Evolutionary conservation across 2,329 filamentous ascomycete genomes (phyloP), one percentile per base, ranked within the genome.

Genomic region (Cercospora zeina): DNA sequence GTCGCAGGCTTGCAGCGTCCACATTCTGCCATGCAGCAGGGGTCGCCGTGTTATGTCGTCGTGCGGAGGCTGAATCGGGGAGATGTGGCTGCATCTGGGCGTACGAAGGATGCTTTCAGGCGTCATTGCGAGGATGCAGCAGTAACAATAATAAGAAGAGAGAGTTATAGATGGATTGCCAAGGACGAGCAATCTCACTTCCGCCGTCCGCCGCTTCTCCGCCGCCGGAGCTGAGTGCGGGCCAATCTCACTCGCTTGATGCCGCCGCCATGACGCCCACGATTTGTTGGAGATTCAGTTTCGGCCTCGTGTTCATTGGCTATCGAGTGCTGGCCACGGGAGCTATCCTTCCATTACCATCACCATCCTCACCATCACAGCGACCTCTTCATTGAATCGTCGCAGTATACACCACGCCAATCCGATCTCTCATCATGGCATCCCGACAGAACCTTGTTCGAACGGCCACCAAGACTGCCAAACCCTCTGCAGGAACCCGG

Each of bases 391-490:
- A 59, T 24, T 63, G 61, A 63, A 33, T 36, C 30, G 37, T 59
- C 61, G 56, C 55, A 58, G 47, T 14, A 34, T 8, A 57, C 11
- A 6, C 9, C 39, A 45, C 37, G 11, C 14, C 30, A 13, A 1
- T 14, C 4, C 11, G 30, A 13, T 4, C 24, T 10, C 27, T 8
- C 27, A 54, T 9, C 37, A 69, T 69, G 67, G 62, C 65, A 34
- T 66, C 65, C 7, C 64, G 65, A 53, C 65, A 69, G 37, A 64
- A 57, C 8, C 39, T 69, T 14, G 59, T 62, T 19, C 60, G 67
- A 53, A 64, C 60, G 37, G 67, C 67, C 3, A 53, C 63, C 47
- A 69, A 65, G 58, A 62, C 65, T 16, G 50, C 62, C 9, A 60
- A 59, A 37, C 39, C 59, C 54, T 54, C 61, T 11, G 27, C 55